A percentile compares a stretch with the other conserved stretches of the same genome.
phyloP scores from a whole-genome alignment of 1,284 basidiomycete genomes.

The Puccinia polysora region DNA sequence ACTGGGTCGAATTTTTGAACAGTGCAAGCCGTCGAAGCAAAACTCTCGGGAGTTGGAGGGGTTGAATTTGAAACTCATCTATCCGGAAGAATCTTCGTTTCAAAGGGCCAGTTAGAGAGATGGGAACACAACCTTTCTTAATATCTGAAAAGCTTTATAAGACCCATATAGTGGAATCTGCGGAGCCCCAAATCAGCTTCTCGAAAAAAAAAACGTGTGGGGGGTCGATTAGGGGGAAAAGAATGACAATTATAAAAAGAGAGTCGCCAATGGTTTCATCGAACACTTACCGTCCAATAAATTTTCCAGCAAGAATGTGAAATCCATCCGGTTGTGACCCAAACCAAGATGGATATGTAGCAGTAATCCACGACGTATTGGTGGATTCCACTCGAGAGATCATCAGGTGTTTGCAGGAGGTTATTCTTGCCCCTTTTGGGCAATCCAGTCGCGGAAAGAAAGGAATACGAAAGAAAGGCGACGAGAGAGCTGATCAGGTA shows the following conservation, averaged over 20 bases:
- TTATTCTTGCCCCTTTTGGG: neutral
- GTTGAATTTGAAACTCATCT: too few relatives aligned
- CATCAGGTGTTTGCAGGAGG: neutral
- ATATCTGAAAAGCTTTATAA: constrained; percentile 11
- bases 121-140: neutral
- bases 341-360: constrained; percentile 17
- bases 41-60: too few relatives aligned
- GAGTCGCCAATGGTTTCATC: too few relatives aligned
- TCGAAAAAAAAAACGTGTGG: neutral
- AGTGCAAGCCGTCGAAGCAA: too few relatives aligned
- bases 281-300: constrained; percentile 4
- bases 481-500: constrained; percentile 18
- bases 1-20: too few relatives aligned
- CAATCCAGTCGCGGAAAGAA: constrained; percentile 4
- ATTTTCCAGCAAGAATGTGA: constrained; percentile 16
- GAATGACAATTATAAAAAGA: too few relatives aligned
- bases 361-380: constrained; percentile 28
- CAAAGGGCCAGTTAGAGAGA: neutral
- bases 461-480: constrained; percentile 4
- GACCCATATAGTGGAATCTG: constrained; percentile 2
- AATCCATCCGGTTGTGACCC: neutral
- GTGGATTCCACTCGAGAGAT: constrained; percentile 16
- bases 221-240: neutral
- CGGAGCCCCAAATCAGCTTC: neutral
- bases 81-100: too few relatives aligned